Evolutionary conservation across 2,329 filamentous ascomycete genomes (phyloP), one percentile per base, ranked within the genome.

Genomic region (Fusarium transvaalense): DNA sequence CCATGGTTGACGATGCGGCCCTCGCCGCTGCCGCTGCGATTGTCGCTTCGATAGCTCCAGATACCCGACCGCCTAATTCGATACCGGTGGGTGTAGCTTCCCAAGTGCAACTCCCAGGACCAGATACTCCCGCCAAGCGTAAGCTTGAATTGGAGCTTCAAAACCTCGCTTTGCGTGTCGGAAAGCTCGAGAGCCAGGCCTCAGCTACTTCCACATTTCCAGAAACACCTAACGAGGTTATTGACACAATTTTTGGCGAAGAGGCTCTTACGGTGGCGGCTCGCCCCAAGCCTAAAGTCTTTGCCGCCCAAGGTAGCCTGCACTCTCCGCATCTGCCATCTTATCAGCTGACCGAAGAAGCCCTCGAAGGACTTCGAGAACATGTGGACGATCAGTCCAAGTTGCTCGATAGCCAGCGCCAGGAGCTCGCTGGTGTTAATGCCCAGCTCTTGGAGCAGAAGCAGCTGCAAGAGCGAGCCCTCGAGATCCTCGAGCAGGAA

Each of bases 341-440:
- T 72, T 75, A 83, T 80, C 82, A 88, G 75, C 87, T 92, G 75
- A 92, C 90, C 73, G 91, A 94, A 76, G 91, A 95, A 81, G 92
- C 95, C 78, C 90, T 97, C 73, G 90, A 91, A 79, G 92, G 92
- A 69, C 85, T 97, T 71, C 91, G 92, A 74, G 94, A 97, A 74
- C 93, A 97, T 80, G 91, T 98, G 68, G 92, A 97, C 77, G 93
- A 94, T 78, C 94, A 98, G 82, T 94, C 94, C 59, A 94, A 97
- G 79, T 89, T 97, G 77, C 94, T 97, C 74, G 91, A 93, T 79
- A 92, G 88, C 74, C 94, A 97, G 79, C 92, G 92, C 73, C 89
- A 94, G 72, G 92, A 96, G 80, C 91, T 97, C 68, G 90, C 91
- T 63, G 91, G 91, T 75, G 92, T 97, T 69, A 94, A 93, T 75